Base-by-base conservation (phyloP, 1,284 basidiomycete genomes). In the Melampsora occidentalis region DNA sequence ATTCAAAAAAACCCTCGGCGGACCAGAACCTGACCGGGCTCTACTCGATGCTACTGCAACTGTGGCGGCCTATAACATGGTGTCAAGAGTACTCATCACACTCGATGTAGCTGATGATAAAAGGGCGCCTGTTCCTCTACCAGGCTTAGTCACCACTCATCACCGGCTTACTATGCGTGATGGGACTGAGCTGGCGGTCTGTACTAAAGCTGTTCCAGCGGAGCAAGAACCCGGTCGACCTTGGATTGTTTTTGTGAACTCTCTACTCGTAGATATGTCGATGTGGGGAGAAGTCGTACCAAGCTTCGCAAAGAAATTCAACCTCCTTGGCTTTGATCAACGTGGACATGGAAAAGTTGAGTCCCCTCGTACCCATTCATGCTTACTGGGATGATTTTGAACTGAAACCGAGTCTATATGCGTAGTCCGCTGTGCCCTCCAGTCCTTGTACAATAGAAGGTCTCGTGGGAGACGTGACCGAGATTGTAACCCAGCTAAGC, bases 21-120 rank as follows among this genome's bases (percentile, higher is more conserved):
- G 81, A 46, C 78, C 71, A 33, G 78, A 67, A 16, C 76, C 77
- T 35, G 79, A 80, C 62, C 81, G 83, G 71, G 83, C 84, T 75
- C 75, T 85, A 25, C 79, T 83, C 49, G 84, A 85, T 78, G 83
- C 83, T 2, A 82, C 83, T 7, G 82, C 83, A 18, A 83, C 83
- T 10, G 80, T 81, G 0, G 83, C 84, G 20, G 82, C 82, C 4
- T 85, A 85, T 81, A 85, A 85, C 80, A 84, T 85, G 83, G 84
- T 85, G 39, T 84, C 83, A 0, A 81, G 84, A 33, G 81, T 85
- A 71, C 81, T 85, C 49, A 82, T 85, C 63, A 83, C 84, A 2
- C 79, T 84, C 69, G 84, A 85, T 72, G 82, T 85, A 25, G 84
- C 82, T 69, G 83, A 84, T 78, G 80, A 82, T 65, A 81, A 81